Evolutionary conservation across 495 filamentous ascomycete genomes (phyloP), one percentile per base, ranked within the genome.

Genomic region (Lasiosphaeria miniovina): DNA sequence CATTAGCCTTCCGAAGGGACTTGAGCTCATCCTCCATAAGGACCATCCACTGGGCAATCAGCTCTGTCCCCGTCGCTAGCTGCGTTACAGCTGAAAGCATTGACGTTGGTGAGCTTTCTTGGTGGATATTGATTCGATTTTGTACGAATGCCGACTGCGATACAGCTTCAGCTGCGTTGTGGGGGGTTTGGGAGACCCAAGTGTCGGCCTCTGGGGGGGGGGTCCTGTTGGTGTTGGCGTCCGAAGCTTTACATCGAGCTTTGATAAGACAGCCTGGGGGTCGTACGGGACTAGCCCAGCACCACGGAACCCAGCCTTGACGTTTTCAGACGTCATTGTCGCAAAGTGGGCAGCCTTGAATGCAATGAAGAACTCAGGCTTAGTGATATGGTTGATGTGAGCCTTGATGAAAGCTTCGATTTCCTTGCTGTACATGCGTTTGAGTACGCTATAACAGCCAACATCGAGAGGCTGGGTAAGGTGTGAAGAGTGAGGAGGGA

Each of bases 401-500:
- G 41, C 24, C 11, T 32, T 33, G 3, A 57, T 49, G 4, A 48
- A 15, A 12, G 2, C 7, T 15, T 57, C 54, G 31, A 57, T 48
- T 36, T 57, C 17, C 4, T 32, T 9, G 17, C 54, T 15, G 43
- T 57, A 57, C 24, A 15, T 3, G 17, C 11, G 31, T 31, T 57
- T 57, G 6, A 57, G 31, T 35, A n/a, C 6, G 12, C 54, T 49
- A 36, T 34, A 57, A 49, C 24, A 57, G 2, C 54, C 32, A 49
- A 57, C 32, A 49, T 57, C 40, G 14, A 57, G 54, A 3, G 54
- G 54, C 54, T 57, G 54, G 54, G 15, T 4, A 4, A 57, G 31
- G 15, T 57, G 31, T 3, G 54, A 57, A 10, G 54, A 57, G 41
- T 57, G 43, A 6, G 54, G 2, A 59, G 68, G 69, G 38, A 71